Evolutionary conservation across 2,329 filamentous ascomycete genomes (phyloP).

Genomic region (Aspergillus sp.): DNA sequence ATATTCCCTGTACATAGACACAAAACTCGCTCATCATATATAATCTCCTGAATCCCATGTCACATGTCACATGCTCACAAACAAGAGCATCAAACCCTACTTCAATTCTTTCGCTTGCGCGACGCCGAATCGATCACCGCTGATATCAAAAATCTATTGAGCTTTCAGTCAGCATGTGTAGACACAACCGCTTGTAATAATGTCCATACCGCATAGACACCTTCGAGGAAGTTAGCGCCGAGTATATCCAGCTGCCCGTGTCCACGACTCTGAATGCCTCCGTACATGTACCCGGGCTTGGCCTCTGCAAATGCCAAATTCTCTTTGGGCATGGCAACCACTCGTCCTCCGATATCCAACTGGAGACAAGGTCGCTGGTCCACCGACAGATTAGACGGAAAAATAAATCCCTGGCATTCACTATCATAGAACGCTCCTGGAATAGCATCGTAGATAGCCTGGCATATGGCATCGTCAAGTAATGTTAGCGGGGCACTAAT

Average conservation of each 20-base stretch:
- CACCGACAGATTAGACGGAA: conserved; percentile 52
- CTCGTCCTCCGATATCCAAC: conserved; percentile 61
- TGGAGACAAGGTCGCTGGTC: conserved; percentile 59
- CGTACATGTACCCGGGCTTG: conserved; percentile 57
- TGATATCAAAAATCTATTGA: conserved; percentile 60
- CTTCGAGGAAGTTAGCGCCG: conserved; percentile 63
- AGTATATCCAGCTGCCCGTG: conserved; percentile 60
- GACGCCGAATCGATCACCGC: conserved; percentile 58
- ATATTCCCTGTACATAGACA: conserved; percentile 5
- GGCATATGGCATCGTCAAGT: conserved; percentile 59
- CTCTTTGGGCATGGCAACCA: conserved; percentile 61
- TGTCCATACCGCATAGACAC: conserved; percentile 57
- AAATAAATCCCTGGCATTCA: conserved; percentile 61
- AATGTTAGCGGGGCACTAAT: conserved; percentile 69
- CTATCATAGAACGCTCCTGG: conserved; percentile 58
- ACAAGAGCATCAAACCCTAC: not conserved
- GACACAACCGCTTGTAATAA: conserved; percentile 5
- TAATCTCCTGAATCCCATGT: not conserved
- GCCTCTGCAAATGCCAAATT: conserved; percentile 59
- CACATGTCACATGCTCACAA: not conserved
- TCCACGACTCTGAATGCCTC: conserved; percentile 64
- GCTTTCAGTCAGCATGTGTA: too few species aligned
- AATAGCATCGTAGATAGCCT: conserved; percentile 63
- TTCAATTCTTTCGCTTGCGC: conserved; percentile 42
- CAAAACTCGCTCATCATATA: too few species aligned